A percentile compares a stretch with the other conserved stretches of the same genome.
Conservation (phyloP, 176 grass and related monocot genomes). For the Bothriochloa decipiens region DNA sequence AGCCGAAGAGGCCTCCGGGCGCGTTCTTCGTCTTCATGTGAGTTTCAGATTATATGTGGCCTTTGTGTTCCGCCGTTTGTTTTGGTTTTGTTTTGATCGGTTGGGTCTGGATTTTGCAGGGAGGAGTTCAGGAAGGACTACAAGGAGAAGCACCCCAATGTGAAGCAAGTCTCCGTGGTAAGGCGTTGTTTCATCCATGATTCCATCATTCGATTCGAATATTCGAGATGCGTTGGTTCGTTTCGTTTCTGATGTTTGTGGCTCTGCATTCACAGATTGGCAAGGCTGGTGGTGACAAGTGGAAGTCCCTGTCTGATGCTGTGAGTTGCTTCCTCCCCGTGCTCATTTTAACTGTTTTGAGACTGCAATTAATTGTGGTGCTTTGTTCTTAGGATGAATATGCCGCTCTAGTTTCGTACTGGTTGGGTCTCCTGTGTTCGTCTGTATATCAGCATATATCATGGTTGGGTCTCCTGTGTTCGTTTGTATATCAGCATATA, state of each 20-base stretch:
- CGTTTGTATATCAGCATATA: not conserved
- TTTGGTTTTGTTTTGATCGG: not conserved
- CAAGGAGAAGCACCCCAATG: slow-evolving; percentile 83
- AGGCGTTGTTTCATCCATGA: not conserved
- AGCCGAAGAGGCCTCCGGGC: slow-evolving; percentile 80
- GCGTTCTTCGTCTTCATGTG: slow-evolving; percentile 98
- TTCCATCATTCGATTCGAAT: not conserved
- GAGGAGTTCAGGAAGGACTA: slow-evolving; percentile 85
- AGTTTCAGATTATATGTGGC: not conserved
- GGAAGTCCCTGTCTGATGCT: slow-evolving; percentile 86
- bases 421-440: too few species aligned
- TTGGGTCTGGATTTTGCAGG: slow-evolving; percentile 29
- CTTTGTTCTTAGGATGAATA: too few species aligned
- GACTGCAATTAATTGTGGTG: not conserved
- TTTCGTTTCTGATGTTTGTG: slow-evolving; percentile 20
- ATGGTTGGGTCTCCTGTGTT: too few species aligned
- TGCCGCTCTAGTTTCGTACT: not conserved
- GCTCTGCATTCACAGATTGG: slow-evolving; percentile 65
- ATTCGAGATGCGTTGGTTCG: accelerated
- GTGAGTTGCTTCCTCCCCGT: slow-evolving; percentile 36
- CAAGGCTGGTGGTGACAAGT: slow-evolving; percentile 93
- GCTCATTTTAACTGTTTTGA: not conserved
- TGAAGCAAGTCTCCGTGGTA: slow-evolving; percentile 80
- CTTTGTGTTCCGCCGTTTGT: not conserved
- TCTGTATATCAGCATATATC: not conserved